phyloP scores from a whole-genome alignment of 2,329 filamentous ascomycete genomes.

The Shiraia bambusicola region DNA sequence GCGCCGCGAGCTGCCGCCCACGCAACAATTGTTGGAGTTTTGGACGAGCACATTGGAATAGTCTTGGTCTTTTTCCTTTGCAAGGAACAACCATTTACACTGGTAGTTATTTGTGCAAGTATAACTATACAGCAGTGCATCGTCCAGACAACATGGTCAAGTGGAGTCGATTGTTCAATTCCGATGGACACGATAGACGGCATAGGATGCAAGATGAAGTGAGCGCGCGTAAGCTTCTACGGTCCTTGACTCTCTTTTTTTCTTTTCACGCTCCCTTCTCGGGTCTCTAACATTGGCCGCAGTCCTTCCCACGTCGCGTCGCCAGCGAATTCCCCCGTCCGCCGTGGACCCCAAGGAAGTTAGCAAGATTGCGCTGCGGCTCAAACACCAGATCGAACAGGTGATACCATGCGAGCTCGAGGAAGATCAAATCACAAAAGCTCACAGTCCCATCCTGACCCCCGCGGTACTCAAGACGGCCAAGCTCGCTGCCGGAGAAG shows the following conservation, averaged over 20 bases:
- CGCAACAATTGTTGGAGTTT: slow-evolving; percentile 14
- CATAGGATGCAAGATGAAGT: slow-evolving; percentile 47
- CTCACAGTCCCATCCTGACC: slow-evolving; percentile 86
- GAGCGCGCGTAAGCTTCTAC: slow-evolving; percentile 36
- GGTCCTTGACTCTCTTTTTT: background rate
- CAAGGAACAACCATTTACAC: too few species aligned
- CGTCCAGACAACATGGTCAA: slow-evolving; percentile 36
- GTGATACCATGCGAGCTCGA: slow-evolving; percentile 89
- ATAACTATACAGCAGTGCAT: slow-evolving; percentile 1
- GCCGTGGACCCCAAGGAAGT: slow-evolving; percentile 76
- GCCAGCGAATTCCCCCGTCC: slow-evolving; percentile 60
- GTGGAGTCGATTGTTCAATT: slow-evolving; percentile 43
- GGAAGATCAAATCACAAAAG: slow-evolving; percentile 68
- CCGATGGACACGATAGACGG: slow-evolving; percentile 42
- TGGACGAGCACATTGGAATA: background rate
- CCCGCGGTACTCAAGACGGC: slow-evolving; percentile 76
- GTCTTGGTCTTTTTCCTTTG: too few species aligned
- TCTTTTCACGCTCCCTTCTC: background rate
- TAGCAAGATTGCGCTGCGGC: slow-evolving; percentile 82
- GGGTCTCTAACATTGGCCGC: slow-evolving; percentile 7
- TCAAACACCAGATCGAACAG: slow-evolving; percentile 88
- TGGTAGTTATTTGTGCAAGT: too few species aligned
- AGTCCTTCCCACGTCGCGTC: slow-evolving; percentile 67
- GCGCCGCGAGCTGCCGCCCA: background rate
- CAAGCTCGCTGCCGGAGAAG: slow-evolving; percentile 73